Evolutionary conservation across 495 filamentous ascomycete genomes (phyloP), one percentile per base, ranked within the genome.

Genomic region (Penicillium steckii): DNA sequence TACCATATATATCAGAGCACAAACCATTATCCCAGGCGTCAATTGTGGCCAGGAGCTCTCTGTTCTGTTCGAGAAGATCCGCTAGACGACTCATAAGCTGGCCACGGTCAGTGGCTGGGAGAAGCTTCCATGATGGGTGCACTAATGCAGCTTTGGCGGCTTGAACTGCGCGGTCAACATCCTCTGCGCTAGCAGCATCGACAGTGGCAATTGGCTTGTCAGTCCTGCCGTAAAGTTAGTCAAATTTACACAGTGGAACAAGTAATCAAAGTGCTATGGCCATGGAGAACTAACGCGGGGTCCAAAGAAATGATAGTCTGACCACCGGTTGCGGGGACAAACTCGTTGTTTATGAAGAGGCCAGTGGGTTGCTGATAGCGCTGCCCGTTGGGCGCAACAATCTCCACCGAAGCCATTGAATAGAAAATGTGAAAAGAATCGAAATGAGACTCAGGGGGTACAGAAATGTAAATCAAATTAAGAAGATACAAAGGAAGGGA

Each of bases 301-400:
- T 92, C 92, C 54, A 95, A 82, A 10, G 84, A 84, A 2, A 80
- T 80, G 33, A 97, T 83, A 48, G 80, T 95, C 52, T 87, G 79
- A 12, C 83, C 88, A 18, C 80, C 81, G 55, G 78, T 84, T 32
- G 85, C 84, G 54, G 85, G 80, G 35, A 95, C 86, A 60, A 91
- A 95, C 65, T 95, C 88, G 57, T 96, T 96, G 73, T 96, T 93
- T 74, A 97, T 96, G 71, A 96, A 97, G 13, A 97, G 82, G 17
- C 93, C 93, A 15, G 84, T 79, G 3, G 87, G 88, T 69, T 92
- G 87, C 8, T 74, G 79, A 68, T 91, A 90, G 62, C 84, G 88
- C 59, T 68, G 80, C 68, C 93, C 93, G 71, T 98, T 98, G 13
- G 94, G 94, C 30, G 91, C 88, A 18, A 82, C 87, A 37, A 98